Evolutionary conservation across 352 stramenopile genomes (phyloP), one percentile per base, ranked within the genome.

Genomic region (Phytophthora citrophthora): DNA sequence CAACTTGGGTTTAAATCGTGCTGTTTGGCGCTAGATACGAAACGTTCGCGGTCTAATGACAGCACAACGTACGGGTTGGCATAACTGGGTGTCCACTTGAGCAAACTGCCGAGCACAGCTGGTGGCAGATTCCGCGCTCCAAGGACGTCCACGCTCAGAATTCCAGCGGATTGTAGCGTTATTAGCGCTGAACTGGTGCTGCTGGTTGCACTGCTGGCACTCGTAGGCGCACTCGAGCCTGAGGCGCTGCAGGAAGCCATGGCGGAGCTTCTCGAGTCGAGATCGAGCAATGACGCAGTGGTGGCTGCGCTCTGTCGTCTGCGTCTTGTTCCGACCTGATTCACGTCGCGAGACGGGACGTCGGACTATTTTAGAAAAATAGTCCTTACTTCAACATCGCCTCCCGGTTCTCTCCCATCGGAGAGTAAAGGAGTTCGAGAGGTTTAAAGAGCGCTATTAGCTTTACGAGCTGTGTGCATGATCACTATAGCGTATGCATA

Each of bases 31-130:
- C 58, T 86, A 3, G 79, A 88, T 36, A 77, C 67, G 56, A 88
- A 91, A 36, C 72, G 69, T 45, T 87, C 77, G 47, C 61, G 76
- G 41, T 76, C 69, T 26, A 91, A 69, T 23, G 71, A 81, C n/a
- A 88, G 54, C 26, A 85, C 80, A 1, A 82, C 76, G 55, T 84
- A 91, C 47, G 82, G 77, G 48, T 89, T 91, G 13, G 82, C 80
- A 63, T 84, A 89, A 49, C 72, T 89, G 2, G 82, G 68, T 8
- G 80, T 88, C 82, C 82, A 91, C 27, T 86, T 88, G 58, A 91
- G 65, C 45, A 91, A 38, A 49, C 76, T 88, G 23, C 82, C 82
- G 2, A 89, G 49, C 43, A 91, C 76, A n/a, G 82, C 82, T 1
- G 80, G 76, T 27, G 70, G 68, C 23, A 91, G 56, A 39, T 86